These are phyloP conservation scores for Zygosaccharomyces kombuchaensis DNA, from an alignment of 805 yeast genomes.

Conservation along the genomic window DNA sequence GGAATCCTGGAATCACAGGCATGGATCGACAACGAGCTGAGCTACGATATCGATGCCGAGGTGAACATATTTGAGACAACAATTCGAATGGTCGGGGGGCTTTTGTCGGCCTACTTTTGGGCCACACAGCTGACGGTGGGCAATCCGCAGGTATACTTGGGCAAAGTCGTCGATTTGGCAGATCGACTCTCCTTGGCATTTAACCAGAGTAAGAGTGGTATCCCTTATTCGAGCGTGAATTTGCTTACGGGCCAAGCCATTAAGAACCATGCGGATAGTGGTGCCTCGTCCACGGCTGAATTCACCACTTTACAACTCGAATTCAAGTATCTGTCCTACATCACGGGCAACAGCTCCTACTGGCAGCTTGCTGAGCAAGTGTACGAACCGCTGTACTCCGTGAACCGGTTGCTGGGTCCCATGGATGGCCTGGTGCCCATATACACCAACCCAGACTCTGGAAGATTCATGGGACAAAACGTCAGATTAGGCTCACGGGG, in stretches of 20 bases:
- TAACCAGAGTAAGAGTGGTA: constrained; percentile 51
- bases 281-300: constrained; percentile 87
- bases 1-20: constrained; percentile 60
- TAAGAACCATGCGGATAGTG: constrained; percentile 58
- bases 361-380: constrained; percentile 78
- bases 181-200: constrained; percentile 67
- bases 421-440: constrained; percentile 80
- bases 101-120: constrained; percentile 75
- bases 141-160: constrained; percentile 53
- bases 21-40: constrained; percentile 71
- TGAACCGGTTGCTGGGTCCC: constrained; percentile 37
- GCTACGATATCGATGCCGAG: constrained; percentile 64
- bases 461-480: constrained; percentile 55
- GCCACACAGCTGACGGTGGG: constrained; percentile 45
- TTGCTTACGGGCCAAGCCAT: constrained; percentile 58
- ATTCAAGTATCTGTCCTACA: constrained; percentile 70
- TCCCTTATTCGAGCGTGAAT: constrained; percentile 79
- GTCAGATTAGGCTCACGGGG: constrained; percentile 89
- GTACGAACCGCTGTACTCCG: constrained; percentile 62
- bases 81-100: constrained; percentile 88
- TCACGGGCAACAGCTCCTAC: constrained; percentile 74
- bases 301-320: constrained; percentile 84
- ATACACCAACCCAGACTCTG: constrained; percentile 69
- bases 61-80: constrained; percentile 93
- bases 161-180: constrained; percentile 78